Evolutionary conservation across 345 rosid genomes (phyloP).

Genomic region (Hibiscus syriacus): DNA sequence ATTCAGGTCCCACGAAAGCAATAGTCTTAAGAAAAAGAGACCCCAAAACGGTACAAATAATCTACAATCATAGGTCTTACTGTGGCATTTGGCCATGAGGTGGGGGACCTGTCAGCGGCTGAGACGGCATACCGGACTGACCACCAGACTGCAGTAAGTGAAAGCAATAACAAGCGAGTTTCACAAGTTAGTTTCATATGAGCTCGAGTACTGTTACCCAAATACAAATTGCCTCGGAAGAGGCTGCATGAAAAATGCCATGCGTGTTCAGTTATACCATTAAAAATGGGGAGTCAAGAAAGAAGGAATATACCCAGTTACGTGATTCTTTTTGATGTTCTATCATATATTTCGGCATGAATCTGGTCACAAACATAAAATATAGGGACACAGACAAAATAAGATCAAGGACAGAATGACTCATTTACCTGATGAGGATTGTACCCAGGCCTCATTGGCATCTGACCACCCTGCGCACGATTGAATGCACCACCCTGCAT

Average conservation of each 20-base stretch:
- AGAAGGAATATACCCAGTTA: no score
- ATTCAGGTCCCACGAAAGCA: background rate
- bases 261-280: background rate
- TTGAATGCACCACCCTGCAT: slow-evolving; percentile 66
- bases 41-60: background rate
- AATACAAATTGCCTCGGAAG: no score
- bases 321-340: no score
- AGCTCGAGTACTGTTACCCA: no score
- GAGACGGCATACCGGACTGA: slow-evolving; percentile 51
- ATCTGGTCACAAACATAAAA: no score
- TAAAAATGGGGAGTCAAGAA: no score
- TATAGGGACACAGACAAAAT: no score
- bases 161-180: background rate
- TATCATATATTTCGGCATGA: no score
- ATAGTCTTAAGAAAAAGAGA: no score
- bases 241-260: background rate
- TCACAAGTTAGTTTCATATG: no score
- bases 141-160: slow-evolving; percentile 41
- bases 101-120: slow-evolving; percentile 53
- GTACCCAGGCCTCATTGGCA: slow-evolving; percentile 78
- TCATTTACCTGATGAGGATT: slow-evolving; percentile 71
- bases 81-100: slow-evolving; percentile 44
- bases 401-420: background rate
- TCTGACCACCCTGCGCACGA: slow-evolving; percentile 70
- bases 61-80: slow-evolving; percentile 9